Conservation (phyloP, 2,329 filamentous ascomycete genomes). For the Monosporascus sp. region DNA sequence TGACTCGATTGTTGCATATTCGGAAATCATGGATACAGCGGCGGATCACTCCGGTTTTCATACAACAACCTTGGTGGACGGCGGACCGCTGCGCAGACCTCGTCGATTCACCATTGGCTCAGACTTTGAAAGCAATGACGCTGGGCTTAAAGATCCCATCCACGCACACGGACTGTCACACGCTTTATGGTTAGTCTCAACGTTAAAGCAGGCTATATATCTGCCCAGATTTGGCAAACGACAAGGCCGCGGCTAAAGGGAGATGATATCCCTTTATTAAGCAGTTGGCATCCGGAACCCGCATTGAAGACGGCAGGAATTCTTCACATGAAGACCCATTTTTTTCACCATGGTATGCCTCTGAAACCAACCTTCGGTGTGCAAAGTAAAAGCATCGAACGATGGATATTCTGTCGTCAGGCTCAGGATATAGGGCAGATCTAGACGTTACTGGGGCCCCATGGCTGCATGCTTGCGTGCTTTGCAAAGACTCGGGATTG, state of each 20-base stretch:
- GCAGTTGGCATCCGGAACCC: background rate
- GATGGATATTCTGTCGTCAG: no score
- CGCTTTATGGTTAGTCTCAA: background rate
- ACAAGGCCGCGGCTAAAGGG: background rate
- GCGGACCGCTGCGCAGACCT: no score
- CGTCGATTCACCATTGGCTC: background rate
- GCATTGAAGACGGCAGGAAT: background rate
- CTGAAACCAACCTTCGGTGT: no score
- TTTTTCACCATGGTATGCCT: conserved; percentile 8
- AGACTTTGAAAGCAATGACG: background rate
- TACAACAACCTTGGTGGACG: background rate
- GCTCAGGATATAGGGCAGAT: no score
- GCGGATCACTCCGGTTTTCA: background rate
- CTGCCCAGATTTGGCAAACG: background rate
- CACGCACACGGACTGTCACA: background rate
- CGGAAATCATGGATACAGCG: background rate
- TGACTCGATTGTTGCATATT: background rate
- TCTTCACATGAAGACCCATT: conserved; percentile 1
- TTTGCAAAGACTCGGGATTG: no score
- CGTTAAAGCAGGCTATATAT: background rate
- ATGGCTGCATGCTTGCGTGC: no score
- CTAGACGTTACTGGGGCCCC: no score
- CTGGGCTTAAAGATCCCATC: background rate
- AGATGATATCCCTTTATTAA: background rate
- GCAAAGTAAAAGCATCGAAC: no score